Conservation (phyloP, 23 red algal species). For the Chondrus crispus region DNA sequence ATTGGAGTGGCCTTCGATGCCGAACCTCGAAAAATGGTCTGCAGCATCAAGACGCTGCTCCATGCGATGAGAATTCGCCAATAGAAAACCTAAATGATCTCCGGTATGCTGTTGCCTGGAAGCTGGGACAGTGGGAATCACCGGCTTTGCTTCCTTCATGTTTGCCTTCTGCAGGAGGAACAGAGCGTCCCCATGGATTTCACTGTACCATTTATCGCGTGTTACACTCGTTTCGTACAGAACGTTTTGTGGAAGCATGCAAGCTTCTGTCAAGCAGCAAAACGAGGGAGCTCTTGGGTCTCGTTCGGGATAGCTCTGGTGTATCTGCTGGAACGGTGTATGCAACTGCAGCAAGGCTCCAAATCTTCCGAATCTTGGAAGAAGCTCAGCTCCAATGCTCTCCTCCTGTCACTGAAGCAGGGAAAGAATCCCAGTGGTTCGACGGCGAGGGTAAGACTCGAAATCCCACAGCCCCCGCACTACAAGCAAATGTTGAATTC, state of each 20-base stretch:
- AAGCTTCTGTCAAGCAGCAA: background rate
- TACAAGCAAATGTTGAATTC: no score
- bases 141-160: constrained; percentile 21
- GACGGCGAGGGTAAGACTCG: no score
- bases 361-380: constrained; percentile 17
- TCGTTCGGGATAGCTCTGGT: background rate
- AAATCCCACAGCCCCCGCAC: no score
- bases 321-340: background rate
- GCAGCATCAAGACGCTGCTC: background rate
- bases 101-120: constrained; percentile 58
- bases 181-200: background rate
- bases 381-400: background rate
- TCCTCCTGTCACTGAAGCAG: no score
- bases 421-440: no score
- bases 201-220: constrained; percentile 14
- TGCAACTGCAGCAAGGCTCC: background rate
- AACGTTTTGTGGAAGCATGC: constrained; percentile 4
- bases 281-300: background rate
- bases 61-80: background rate
- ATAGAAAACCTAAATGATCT: constrained; percentile 42
- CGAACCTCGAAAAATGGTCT: background rate
- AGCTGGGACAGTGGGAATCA: constrained; percentile 67
- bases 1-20: constrained; percentile 34
- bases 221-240: background rate
- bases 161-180: background rate